Percentiles rank a stretch among this genome's conserved stretches.
These are phyloP conservation scores for Irineochytrium annulatum DNA, from an alignment of 192 early-diverging fungal genomes.

Conservation along the genomic window DNA sequence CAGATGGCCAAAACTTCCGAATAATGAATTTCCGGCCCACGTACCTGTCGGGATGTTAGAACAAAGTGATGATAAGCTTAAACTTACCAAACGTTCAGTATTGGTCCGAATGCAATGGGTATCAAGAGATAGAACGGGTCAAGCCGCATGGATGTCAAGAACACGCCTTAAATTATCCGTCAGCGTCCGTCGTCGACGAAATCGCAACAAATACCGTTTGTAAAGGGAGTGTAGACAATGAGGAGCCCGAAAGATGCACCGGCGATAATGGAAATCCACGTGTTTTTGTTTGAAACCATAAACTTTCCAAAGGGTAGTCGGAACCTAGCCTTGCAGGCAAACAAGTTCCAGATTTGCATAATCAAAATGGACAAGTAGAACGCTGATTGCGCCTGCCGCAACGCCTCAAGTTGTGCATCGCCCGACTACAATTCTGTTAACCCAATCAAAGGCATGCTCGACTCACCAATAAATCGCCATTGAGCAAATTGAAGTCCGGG, in stretches of 20 bases:
- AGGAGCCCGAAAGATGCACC: conserved; percentile 28
- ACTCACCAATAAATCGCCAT: conserved; percentile 38
- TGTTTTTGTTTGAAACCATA: conserved; percentile 62
- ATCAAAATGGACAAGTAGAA: conserved; percentile 76
- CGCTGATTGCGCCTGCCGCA: conserved; percentile 75
- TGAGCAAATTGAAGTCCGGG: conserved; percentile 23
- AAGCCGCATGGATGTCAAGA: conserved; percentile 67
- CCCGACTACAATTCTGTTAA: conserved; percentile 8
- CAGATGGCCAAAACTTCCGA: too few relatives aligned
- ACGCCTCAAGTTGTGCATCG: conserved; percentile 56
- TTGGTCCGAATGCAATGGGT: conserved; percentile 68
- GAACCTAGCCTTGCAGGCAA: conserved; percentile 83
- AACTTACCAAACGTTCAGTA: too few relatives aligned
- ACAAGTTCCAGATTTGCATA: conserved; percentile 89
- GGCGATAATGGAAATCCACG: conserved; percentile 18
- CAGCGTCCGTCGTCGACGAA: background rate
- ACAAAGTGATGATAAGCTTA: too few relatives aligned
- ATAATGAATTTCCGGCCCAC: too few relatives aligned
- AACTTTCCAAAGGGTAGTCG: conserved; percentile 50
- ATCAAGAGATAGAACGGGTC: conserved; percentile 77
- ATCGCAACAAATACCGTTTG: conserved; percentile 31
- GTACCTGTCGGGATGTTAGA: too few relatives aligned
- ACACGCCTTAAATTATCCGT: conserved; percentile 45
- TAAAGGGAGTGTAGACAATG: conserved; percentile 48
- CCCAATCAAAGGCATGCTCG: background rate